phyloP scores from a whole-genome alignment of 1,139 yeast species.

The Lipomyces yarrowii region DNA sequence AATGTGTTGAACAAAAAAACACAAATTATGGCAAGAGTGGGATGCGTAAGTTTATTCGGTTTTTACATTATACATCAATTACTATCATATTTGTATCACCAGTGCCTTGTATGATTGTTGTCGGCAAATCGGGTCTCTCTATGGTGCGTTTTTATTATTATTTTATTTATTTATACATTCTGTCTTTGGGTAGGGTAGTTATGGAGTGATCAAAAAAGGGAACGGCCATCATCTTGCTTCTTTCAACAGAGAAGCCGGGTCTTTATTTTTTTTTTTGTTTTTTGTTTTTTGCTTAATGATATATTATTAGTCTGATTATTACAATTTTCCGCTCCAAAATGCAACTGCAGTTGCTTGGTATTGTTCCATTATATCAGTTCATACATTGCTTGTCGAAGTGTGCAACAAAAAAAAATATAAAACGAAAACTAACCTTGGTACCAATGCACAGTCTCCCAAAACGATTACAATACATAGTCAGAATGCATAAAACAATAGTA shows the following conservation, averaged over 20 bases:
- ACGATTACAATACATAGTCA: too few species aligned
- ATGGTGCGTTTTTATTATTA: background rate
- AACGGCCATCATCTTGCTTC: slow-evolving; percentile 22
- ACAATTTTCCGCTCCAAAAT: background rate
- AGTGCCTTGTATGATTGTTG: background rate
- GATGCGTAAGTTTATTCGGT: background rate
- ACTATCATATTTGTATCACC: background rate
- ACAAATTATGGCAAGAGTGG: background rate
- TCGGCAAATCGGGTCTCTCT: background rate
- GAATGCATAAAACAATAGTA: too few species aligned
- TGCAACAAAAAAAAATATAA: too few species aligned
- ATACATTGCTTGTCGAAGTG: too few species aligned
- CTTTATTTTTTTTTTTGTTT: background rate
- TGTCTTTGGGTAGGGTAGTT: slow-evolving; percentile 4
- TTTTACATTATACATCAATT: background rate
- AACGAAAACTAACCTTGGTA: too few species aligned
- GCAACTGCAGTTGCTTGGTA: too few species aligned
- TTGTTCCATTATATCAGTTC: too few species aligned
- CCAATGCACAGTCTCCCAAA: too few species aligned
- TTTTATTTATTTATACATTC: background rate
- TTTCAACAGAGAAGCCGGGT: slow-evolving; percentile 24
- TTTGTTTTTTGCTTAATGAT: background rate
- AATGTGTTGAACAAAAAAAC: background rate
- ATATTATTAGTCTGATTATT: background rate
- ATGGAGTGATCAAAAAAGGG: slow-evolving; percentile 13